A percentile compares a stretch with the other conserved stretches of the same genome.
Conservation (phyloP, 192 early-diverging fungal species). For the Linnemannia zychae region DNA sequence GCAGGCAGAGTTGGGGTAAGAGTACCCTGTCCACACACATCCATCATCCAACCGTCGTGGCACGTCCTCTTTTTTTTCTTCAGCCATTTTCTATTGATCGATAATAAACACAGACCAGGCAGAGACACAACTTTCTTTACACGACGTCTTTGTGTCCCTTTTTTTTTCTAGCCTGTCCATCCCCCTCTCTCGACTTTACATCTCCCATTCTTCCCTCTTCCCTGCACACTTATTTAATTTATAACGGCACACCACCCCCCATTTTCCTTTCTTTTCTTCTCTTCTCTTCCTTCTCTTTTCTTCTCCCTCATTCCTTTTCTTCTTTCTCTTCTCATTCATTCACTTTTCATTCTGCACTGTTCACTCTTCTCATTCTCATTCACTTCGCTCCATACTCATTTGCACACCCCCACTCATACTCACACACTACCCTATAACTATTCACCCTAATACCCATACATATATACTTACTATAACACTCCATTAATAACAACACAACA, state of each 20-base stretch:
- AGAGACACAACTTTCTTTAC: not conserved
- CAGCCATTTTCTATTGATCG: not conserved
- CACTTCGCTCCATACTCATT: not conserved
- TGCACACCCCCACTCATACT: not conserved
- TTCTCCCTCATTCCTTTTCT: not conserved
- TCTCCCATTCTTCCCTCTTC: not conserved
- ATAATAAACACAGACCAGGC: not conserved
- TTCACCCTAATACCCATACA: not conserved
- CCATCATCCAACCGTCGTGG: slow-evolving; percentile 4
- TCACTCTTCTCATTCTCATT: not conserved
- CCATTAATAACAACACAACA: not conserved
- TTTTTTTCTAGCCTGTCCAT: not conserved
- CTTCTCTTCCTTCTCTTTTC: not conserved
- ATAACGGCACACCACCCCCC: not conserved
- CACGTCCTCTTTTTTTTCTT: not conserved
- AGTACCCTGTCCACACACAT: not conserved
- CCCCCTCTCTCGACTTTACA: no score
- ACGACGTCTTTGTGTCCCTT: not conserved
- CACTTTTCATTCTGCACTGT: not conserved
- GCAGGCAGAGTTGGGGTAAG: not conserved
- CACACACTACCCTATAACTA: not conserved
- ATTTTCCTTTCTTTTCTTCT: not conserved
- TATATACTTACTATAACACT: not conserved
- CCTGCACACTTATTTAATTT: not conserved
- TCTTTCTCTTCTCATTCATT: not conserved